Evolutionary conservation across 2,329 filamentous ascomycete species (phyloP).

Genomic region (Fusarium sp.): DNA sequence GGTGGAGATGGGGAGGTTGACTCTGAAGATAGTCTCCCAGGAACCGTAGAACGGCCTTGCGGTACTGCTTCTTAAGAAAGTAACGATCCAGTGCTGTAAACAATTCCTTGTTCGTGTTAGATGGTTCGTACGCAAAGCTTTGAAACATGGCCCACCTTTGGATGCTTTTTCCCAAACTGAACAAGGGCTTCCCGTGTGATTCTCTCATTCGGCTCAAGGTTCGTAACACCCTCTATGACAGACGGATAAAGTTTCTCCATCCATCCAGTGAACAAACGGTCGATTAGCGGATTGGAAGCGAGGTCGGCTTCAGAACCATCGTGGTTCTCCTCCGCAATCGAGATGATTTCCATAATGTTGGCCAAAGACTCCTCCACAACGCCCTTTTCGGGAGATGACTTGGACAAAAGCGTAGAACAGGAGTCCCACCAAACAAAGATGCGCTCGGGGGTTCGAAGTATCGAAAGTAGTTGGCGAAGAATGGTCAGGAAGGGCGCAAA

Average conservation of each 20-base stretch:
- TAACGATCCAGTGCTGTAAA: constrained; percentile 75
- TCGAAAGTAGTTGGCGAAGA: constrained; percentile 73
- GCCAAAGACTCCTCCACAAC: constrained; percentile 74
- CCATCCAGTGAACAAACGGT: constrained; percentile 70
- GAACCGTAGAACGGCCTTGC: constrained; percentile 74
- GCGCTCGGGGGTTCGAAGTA: constrained; percentile 72
- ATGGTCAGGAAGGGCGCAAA: constrained; percentile 78
- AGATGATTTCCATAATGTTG: constrained; percentile 74
- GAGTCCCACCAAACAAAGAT: constrained; percentile 79
- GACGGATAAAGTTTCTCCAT: constrained; percentile 62
- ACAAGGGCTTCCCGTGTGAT: constrained; percentile 66
- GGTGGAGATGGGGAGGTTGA: constrained; percentile 83
- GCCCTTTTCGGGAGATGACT: constrained; percentile 71
- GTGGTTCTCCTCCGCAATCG: constrained; percentile 71
- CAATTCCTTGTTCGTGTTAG: constrained; percentile 66
- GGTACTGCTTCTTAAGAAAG: constrained; percentile 73
- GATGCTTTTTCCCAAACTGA: constrained; percentile 75
- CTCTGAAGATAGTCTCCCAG: constrained; percentile 80
- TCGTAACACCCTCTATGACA: constrained; percentile 54
- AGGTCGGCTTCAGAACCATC: constrained; percentile 59
- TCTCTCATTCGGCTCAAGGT: constrained; percentile 62
- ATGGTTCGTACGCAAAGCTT: not conserved
- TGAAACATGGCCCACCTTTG: constrained; percentile 59
- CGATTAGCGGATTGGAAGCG: constrained; percentile 64
- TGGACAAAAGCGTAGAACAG: constrained; percentile 55